Evolutionary conservation across 192 early-diverging fungal genomes (phyloP), one percentile per base, ranked within the genome.

Genomic region (Coemansia sp.): DNA sequence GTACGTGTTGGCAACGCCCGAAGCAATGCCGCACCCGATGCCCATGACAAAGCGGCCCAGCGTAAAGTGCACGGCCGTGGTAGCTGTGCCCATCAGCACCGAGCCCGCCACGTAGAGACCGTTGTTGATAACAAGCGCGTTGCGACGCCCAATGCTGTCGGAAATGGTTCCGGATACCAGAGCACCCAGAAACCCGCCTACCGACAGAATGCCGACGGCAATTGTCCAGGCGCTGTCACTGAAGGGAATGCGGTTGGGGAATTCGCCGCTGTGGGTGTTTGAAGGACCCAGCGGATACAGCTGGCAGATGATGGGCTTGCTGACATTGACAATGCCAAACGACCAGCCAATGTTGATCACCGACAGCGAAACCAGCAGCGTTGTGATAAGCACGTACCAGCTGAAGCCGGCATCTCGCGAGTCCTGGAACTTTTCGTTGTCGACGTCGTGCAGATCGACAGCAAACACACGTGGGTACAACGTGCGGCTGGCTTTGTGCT

Each of bases 31-130:
- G 50, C 89, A 86, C 0, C 80, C 84, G 39, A 89, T 60, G 23
- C 90, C 90, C 31, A 80, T 64, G 32, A 89, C 50, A n/a, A 90
- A 78, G 20, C 90, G 84, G 8, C 89, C 92, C 26, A 85, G 55
- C 53, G 77, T 79, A 53, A 90, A 85, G 64, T 84, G 83, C 20
- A 79, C 62, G 8, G 80, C 62, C 0, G 81, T 80, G 0, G 80
- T 71, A 12, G 86, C 82, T 2, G 85, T 76, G 40, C 77, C 77
- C 53, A 91, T 71, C 15, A 87, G 61, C 6, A 89, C 54, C 0
- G 79, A 64, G 5, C 90, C 86, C n/a, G 88, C 42, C 0, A 90
- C 55, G 51, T 82, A 90, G 18, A 83, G 69, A 6, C 86, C 58
- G 62, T 89, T 91, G 64, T 81, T 83, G 56, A 81, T 71, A 2